Evolutionary conservation across 371 early-diverging fungal species (phyloP).

Genomic region (Mucor sp.): DNA sequence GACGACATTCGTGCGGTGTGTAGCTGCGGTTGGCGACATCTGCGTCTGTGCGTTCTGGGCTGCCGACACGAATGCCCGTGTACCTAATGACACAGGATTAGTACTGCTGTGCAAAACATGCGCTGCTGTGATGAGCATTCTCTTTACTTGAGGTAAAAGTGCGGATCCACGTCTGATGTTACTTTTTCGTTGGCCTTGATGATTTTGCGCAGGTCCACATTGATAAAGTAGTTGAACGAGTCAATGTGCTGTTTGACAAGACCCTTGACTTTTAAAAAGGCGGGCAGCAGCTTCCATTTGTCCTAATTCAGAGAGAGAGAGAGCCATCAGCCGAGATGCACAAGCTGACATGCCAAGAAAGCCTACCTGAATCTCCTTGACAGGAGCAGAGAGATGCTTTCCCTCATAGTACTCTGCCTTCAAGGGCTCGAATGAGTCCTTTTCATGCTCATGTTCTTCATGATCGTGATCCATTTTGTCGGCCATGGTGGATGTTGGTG

Average conservation of each 20-base stretch:
- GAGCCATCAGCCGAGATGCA: not conserved
- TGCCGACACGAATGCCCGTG: slow-evolving; percentile 88
- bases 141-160: slow-evolving; percentile 91
- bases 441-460: slow-evolving; percentile 15
- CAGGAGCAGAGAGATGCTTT: slow-evolving; percentile 48
- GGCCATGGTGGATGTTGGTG: not conserved
- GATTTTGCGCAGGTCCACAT: slow-evolving; percentile 95
- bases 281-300: slow-evolving; percentile 98
- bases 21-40: slow-evolving; percentile 75
- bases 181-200: slow-evolving; percentile 94
- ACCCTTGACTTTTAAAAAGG: slow-evolving; percentile 97
- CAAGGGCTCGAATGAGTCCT: slow-evolving; percentile 44
- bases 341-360: not conserved
- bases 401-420: slow-evolving; percentile 47
- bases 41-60: slow-evolving; percentile 82
- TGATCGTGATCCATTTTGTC: slow-evolving; percentile 10
- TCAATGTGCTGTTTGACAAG: slow-evolving; percentile 99
- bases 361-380: slow-evolving; percentile 54
- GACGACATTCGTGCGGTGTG: slow-evolving; percentile 99
- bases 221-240: slow-evolving; percentile 99
- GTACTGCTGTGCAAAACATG: not conserved
- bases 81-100: slow-evolving; percentile 59
- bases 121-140: not conserved
- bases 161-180: slow-evolving; percentile 98
- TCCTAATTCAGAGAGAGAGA: slow-evolving; percentile 59